phyloP scores from a whole-genome alignment of 2,329 filamentous ascomycete genomes.

The Lachnellula occidentalis region DNA sequence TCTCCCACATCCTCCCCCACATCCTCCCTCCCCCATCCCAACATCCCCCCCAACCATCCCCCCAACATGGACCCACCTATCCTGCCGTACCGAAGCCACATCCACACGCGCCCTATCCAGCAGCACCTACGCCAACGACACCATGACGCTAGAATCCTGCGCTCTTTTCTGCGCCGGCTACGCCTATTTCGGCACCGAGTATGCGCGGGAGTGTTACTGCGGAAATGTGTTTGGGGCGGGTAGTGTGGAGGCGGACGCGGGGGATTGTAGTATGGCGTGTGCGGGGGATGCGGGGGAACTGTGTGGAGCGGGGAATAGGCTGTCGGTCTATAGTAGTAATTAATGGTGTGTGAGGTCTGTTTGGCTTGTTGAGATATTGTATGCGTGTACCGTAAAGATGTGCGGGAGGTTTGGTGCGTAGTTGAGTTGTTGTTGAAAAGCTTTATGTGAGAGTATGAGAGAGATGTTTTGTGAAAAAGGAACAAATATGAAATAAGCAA shows the following conservation, averaged over 20 bases:
- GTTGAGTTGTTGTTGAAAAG: too few species aligned
- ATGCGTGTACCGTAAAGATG: too few species aligned
- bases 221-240: not conserved
- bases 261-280: slow-evolving; percentile 3
- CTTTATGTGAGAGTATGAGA: too few species aligned
- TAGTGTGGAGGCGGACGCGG: not conserved
- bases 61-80: slow-evolving; percentile 8
- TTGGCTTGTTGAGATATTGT: too few species aligned
- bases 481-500: too few species aligned
- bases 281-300: not conserved
- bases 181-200: slow-evolving; percentile 6
- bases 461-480: too few species aligned
- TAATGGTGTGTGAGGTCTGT: not conserved
- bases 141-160: slow-evolving; percentile 3
- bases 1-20: not conserved
- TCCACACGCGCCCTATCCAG: slow-evolving; percentile 16
- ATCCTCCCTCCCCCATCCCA: not conserved
- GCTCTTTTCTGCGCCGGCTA: not conserved
- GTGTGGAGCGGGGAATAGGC: slow-evolving; percentile 16
- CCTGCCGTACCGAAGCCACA: slow-evolving; percentile 26
- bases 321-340: not conserved
- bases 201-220: slow-evolving; percentile 4
- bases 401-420: too few species aligned
- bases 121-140: not conserved
- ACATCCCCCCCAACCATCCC: not conserved